These are phyloP conservation scores for Didymella lethalis DNA, from an alignment of 2,329 filamentous ascomycete genomes.

Conservation along the genomic window DNA sequence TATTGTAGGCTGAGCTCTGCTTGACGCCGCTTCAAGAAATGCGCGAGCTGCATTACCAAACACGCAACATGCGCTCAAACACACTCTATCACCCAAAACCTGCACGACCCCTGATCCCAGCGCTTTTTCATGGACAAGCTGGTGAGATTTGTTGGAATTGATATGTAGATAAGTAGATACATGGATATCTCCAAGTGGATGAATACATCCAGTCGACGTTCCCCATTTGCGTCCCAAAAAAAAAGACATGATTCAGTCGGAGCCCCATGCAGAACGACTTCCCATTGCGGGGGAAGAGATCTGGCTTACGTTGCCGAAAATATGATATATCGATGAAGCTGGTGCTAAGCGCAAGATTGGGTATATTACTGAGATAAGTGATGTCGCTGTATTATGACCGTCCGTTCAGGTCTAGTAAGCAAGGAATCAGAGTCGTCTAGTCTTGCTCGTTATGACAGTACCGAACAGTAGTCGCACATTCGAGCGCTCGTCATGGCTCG, in stretches of 20 bases:
- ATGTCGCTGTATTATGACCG: background rate
- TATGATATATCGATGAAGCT: background rate
- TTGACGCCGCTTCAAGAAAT: too few relatives aligned
- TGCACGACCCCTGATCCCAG: too few relatives aligned
- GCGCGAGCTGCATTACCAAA: too few relatives aligned
- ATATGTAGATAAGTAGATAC: background rate
- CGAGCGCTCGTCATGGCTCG: background rate
- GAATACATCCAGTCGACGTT: background rate
- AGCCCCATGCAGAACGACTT: background rate
- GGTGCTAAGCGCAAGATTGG: background rate
- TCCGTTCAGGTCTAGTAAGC: background rate
- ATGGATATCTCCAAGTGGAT: background rate
- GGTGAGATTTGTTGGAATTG: background rate
- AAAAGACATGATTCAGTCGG: background rate
- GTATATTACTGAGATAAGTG: constrained; percentile 3
- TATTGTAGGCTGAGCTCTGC: too few relatives aligned
- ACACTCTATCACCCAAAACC: too few relatives aligned
- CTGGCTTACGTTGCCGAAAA: background rate
- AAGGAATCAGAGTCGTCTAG: background rate
- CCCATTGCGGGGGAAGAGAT: background rate
- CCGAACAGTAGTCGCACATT: background rate
- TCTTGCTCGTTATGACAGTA: background rate
- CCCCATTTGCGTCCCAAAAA: background rate
- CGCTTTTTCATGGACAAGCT: too few relatives aligned
- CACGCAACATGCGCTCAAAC: too few relatives aligned